A percentile compares a stretch with the other conserved stretches of the same genome.
These are phyloP conservation scores for Pittosporum tobira DNA, from an alignment of 129 eudicot genomes.

Conservation along the genomic window DNA sequence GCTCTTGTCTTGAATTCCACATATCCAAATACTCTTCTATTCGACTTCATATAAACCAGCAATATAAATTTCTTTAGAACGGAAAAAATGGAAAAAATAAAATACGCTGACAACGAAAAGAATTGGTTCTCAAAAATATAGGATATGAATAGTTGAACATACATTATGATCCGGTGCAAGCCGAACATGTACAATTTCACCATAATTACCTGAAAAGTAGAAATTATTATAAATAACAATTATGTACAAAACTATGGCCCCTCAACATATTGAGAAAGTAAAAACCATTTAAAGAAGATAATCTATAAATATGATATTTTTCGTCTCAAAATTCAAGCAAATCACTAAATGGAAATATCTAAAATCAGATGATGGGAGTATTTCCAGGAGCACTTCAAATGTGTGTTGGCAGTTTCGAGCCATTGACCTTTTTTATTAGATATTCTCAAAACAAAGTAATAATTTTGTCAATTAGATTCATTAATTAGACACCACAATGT, in stretches of 20 bases:
- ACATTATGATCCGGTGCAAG: constrained; percentile 23
- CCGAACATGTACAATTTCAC: constrained; percentile 25
- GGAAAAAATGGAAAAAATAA: not conserved
- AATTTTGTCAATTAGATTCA: not conserved
- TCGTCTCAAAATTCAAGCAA: no score
- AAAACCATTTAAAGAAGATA: no score
- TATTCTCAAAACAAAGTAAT: no score
- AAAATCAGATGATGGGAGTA: not conserved
- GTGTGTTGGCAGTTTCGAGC: no score
- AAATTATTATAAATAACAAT: not conserved
- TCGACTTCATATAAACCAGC: constrained; percentile 5
- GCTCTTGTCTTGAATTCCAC: constrained; percentile 32
- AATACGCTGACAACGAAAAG: no score
- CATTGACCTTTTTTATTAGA: no score
- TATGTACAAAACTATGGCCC: no score
- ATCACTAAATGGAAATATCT: not conserved
- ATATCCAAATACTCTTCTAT: constrained; percentile 26
- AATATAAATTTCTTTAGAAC: not conserved
- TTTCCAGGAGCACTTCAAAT: no score
- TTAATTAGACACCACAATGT: not conserved
- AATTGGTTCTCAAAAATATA: no score
- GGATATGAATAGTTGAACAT: not conserved
- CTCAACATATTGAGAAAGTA: no score
- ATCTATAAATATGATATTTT: no score
- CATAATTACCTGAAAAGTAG: constrained; percentile 18